Evolutionary conservation across 805 yeast genomes (phyloP), one percentile per base, ranked within the genome.

Genomic region (Candida mattraensis): DNA sequence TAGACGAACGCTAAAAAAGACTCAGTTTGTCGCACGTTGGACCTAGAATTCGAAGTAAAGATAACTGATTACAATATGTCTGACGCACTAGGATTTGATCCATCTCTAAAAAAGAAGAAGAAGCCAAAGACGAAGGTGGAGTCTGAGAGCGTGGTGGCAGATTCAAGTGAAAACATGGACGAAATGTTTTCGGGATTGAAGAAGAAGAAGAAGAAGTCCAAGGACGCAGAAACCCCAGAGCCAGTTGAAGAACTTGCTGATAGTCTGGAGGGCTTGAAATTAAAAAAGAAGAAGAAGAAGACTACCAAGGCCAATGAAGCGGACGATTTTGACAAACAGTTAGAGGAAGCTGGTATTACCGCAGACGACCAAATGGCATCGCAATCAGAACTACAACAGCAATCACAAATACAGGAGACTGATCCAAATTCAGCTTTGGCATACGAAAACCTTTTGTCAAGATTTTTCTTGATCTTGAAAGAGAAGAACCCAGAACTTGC

Each of bases 401-500:
- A 24, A 30, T 16, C 40, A 28, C 43, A 42, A 24, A 24, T 40
- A 55, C 66, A 13, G 61, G 61, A 37, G 43, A 50, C 31, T 61
- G 53, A 28, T 44, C 48, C 37, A 69, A 51, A 72, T 70, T 28
- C 91, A 83, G 33, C 69, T 83, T 22, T 46, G 54, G 47, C 89
- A 41, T 93, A 93, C 66, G 79, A 78, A 41, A 75, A 74, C 30
- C 76, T 93, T 47, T 74, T 93, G 55, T 74, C 83, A 35, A 78
- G 99, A 61, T 93, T 93, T 62, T 93, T 89, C 71, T 66, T 69
- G 36, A 82, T 91, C 43, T 74, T 93, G 58, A 87, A 86, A 56
- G 82, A 87, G 46, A 91, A 91, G 68, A 93, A 93, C 70, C 99
- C 99, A 44, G 99, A 93, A 65, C 77, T 93, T 56, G 99, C 98